phyloP scores from a whole-genome alignment of 129 eudicot species.

The Lactuca saligna region DNA sequence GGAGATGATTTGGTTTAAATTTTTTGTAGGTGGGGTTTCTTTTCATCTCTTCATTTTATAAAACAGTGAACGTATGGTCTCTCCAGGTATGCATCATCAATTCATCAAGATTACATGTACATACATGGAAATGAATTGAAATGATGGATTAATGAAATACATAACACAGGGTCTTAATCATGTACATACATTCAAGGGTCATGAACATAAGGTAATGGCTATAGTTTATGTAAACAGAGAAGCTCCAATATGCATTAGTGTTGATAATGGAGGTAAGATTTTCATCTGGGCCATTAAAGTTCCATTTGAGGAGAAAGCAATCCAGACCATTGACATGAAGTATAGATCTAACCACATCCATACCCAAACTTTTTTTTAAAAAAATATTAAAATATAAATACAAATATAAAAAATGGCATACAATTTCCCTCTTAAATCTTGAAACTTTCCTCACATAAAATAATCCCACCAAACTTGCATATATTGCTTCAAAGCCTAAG shows the following conservation, averaged over 20 bases:
- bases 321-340: constrained; percentile 49
- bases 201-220: constrained; percentile 81
- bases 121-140: too few relatives aligned
- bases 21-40: too few relatives aligned
- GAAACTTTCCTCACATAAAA: constrained; percentile 29
- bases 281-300: constrained; percentile 54
- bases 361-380: constrained; percentile 48
- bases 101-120: too few relatives aligned
- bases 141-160: constrained; percentile 14
- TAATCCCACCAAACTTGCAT: constrained; percentile 28
- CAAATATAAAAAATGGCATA: constrained; percentile 11
- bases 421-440: constrained; percentile 32
- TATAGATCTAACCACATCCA: constrained; percentile 55
- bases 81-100: constrained; percentile 34
- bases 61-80: constrained; percentile 83
- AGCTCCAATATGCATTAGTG: constrained; percentile 81
- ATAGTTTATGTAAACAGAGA: constrained; percentile 57
- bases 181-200: constrained; percentile 77
- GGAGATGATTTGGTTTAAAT: too few relatives aligned
- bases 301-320: constrained; percentile 57
- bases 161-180: constrained; percentile 57
- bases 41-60: too few relatives aligned
- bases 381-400: neutral
- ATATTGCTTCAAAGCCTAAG: constrained; percentile 35
- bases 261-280: constrained; percentile 80